Conservation (phyloP, 2,329 filamentous ascomycete species). For the Colletotrichum incanum region DNA sequence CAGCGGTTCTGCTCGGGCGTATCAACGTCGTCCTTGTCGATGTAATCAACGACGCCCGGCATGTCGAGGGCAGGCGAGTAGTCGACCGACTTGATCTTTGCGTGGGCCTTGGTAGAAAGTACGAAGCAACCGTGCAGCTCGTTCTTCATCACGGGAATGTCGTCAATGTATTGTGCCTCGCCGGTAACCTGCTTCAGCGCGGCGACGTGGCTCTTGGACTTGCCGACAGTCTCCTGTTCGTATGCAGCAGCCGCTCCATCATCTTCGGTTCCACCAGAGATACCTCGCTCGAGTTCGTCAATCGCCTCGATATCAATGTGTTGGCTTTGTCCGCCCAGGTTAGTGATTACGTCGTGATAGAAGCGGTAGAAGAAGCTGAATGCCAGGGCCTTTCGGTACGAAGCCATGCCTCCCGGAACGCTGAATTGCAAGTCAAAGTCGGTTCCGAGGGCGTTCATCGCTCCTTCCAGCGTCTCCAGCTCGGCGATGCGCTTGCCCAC, state of each 20-base stretch:
- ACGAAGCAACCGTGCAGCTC: slow-evolving; percentile 92
- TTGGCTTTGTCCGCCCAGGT: slow-evolving; percentile 64
- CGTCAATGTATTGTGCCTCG: slow-evolving; percentile 96
- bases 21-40: slow-evolving; percentile 88
- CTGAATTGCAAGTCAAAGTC: slow-evolving; percentile 93
- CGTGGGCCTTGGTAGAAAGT: slow-evolving; percentile 89
- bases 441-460: slow-evolving; percentile 88
- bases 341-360: slow-evolving; percentile 87
- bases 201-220: slow-evolving; percentile 88
- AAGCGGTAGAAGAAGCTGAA: slow-evolving; percentile 97
- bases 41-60: slow-evolving; percentile 86
- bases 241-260: slow-evolving; percentile 83
- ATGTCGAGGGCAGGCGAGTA: slow-evolving; percentile 83
- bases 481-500: slow-evolving; percentile 85
- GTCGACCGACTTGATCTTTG: slow-evolving; percentile 86
- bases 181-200: slow-evolving; percentile 95
- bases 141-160: slow-evolving; percentile 89
- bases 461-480: slow-evolving; percentile 86
- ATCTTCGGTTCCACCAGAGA: slow-evolving; percentile 87
- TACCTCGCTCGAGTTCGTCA: slow-evolving; percentile 86
- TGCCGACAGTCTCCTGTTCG: slow-evolving; percentile 85
- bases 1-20: slow-evolving; percentile 88
- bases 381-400: slow-evolving; percentile 91
- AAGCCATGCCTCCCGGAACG: slow-evolving; percentile 97
- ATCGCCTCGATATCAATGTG: slow-evolving; percentile 81